These are phyloP conservation scores for Didymella sp. DNA, from an alignment of 2,329 filamentous ascomycete genomes.

Conservation along the genomic window DNA sequence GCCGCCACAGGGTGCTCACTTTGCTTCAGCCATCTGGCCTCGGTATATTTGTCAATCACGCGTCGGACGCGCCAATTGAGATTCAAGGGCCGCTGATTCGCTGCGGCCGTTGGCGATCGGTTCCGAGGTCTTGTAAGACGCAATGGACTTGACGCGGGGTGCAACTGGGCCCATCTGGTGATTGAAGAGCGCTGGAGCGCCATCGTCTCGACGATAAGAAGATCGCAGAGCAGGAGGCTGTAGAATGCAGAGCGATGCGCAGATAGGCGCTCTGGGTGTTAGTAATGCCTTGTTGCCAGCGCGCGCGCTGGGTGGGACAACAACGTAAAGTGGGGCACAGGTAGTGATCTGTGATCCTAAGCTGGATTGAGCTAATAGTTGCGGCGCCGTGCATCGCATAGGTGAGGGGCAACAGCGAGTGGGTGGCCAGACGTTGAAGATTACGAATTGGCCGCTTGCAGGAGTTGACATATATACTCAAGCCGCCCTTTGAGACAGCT, in stretches of 20 bases:
- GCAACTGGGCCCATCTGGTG: background rate
- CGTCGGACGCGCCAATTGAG: slow-evolving; percentile 6
- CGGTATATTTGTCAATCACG: slow-evolving; percentile 13
- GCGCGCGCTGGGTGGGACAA: background rate
- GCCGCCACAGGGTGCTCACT: slow-evolving; percentile 1
- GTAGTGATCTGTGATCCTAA: slow-evolving; percentile 15
- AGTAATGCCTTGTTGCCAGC: slow-evolving; percentile 2
- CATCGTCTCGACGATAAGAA: background rate
- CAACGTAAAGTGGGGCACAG: slow-evolving; percentile 12
- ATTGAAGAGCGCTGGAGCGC: background rate
- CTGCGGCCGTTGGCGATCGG: slow-evolving; percentile 11
- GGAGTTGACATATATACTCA: slow-evolving; percentile 30
- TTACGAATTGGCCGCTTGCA: slow-evolving; percentile 38
- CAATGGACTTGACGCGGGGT: slow-evolving; percentile 19
- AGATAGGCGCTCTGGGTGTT: background rate
- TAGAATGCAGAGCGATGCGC: background rate
- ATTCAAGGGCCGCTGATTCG: slow-evolving; percentile 8
- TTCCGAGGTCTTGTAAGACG: slow-evolving; percentile 18
- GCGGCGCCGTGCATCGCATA: slow-evolving; percentile 30
- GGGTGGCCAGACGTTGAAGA: slow-evolving; percentile 35
- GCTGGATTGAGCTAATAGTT: slow-evolving; percentile 29
- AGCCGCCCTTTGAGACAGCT: slow-evolving; percentile 14
- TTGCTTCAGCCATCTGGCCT: slow-evolving; percentile 19
- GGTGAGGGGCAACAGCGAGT: slow-evolving; percentile 35
- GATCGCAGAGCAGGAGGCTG: background rate